Evolutionary conservation across 2,329 filamentous ascomycete genomes (phyloP), one percentile per base, ranked within the genome.

Genomic region (Lasiodiplodia sp.): DNA sequence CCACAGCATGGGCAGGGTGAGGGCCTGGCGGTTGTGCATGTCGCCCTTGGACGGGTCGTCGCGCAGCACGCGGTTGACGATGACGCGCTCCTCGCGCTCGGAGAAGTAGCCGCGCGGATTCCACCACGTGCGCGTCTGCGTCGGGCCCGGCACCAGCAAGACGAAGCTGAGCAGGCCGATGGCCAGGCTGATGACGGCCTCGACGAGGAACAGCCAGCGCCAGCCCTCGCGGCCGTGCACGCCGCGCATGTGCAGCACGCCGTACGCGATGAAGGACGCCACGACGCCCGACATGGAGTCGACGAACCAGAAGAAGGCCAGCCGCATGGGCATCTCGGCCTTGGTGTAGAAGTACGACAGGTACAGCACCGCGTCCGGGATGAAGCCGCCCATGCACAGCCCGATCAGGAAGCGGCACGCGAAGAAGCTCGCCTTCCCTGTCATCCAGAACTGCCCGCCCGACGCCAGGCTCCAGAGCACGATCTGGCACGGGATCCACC

Each of bases 301-400:
- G 1, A 88, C 88, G 0, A 88, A 90, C 75, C 91, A 92, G 73
- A 92, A 91, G 6, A 91, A 80, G 37, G 88, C 90, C 62, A 92
- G 89, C 4, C 90, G 83, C 47, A 90, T 76, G 0, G 88, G 87
- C 70, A 91, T 80, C 71, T 91, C 88, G 1, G 84, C 81, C 23
- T 88, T 82, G 21, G 83, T 86, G 72, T 91, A 89, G 71, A 91
- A 85, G 7, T 84, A 82, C 0, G 88, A 90, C 14, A 92, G 82
- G 73, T 92, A 92, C 1, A 92, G 79, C 1, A 91, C 84, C 25
- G 87, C 87, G 69, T 89, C 87, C 0, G 88, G 87, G 60, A 90
- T 90, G 71, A 90, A 90, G 0, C 82, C 82, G 10, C 78, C 87
- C 76, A 87, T 83, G 67, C 87, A 80, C 2, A 87, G 75, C 7